Conservation (phyloP, 495 filamentous ascomycete species). For the Entonaema liquescens region DNA sequence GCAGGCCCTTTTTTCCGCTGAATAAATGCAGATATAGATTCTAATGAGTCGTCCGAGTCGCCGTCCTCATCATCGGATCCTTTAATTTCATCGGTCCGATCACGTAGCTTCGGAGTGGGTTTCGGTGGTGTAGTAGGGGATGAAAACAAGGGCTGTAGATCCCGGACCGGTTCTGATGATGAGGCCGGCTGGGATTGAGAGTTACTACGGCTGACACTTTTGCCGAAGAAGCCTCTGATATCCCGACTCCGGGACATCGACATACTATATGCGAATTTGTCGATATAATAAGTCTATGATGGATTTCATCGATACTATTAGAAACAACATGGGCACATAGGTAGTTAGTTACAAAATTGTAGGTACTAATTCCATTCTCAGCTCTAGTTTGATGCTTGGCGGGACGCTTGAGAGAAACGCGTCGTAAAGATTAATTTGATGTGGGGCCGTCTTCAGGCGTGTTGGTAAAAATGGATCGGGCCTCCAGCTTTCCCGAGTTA, state of each 20-base stretch:
- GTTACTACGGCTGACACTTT: constrained; percentile 23
- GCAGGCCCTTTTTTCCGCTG: constrained; percentile 32
- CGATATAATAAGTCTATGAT: background rate
- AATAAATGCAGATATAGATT: constrained; percentile 41
- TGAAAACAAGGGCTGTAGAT: constrained; percentile 17
- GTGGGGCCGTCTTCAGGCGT: constrained; percentile 25
- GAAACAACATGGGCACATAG: background rate
- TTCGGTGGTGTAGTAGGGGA: constrained; percentile 46
- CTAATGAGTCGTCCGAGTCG: constrained; percentile 59
- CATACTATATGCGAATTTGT: background rate
- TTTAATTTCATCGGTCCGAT: constrained; percentile 62
- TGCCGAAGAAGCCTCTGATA: constrained; percentile 49
- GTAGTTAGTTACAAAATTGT: constrained; percentile 6
- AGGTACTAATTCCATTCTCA: background rate
- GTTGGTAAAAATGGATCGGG: background rate
- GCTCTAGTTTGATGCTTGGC: constrained; percentile 21
- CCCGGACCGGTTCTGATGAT: constrained; percentile 19
- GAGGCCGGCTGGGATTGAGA: constrained; percentile 25
- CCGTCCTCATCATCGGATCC: constrained; percentile 75
- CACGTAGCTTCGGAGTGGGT: constrained; percentile 37
- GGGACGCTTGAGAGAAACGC: constrained; percentile 14
- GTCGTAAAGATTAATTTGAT: constrained; percentile 26
- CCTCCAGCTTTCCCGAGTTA: background rate
- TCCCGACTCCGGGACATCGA: constrained; percentile 41
- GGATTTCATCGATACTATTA: background rate